Evolutionary conservation across 1,139 yeast species (phyloP).

Genomic region (Yamadazyma atlantica): DNA sequence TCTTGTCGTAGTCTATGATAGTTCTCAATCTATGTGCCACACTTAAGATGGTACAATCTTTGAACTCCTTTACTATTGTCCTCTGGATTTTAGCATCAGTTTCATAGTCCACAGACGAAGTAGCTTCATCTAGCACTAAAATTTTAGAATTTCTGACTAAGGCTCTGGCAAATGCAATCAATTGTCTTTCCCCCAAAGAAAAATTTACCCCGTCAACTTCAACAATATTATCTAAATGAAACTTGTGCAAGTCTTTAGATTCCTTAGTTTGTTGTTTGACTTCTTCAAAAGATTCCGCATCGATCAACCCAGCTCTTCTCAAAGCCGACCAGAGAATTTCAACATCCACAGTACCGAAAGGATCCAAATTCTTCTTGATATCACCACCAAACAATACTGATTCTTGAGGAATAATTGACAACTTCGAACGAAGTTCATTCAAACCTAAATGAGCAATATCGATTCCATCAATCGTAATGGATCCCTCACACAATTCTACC

Average conservation of each 20-base stretch:
- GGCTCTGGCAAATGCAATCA: slow-evolving; percentile 75
- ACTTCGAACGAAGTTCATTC: slow-evolving; percentile 29
- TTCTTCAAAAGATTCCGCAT: slow-evolving; percentile 22
- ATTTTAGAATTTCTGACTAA: slow-evolving; percentile 68
- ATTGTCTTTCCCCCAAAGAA: slow-evolving; percentile 76
- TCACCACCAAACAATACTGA: slow-evolving; percentile 44
- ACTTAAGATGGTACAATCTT: slow-evolving; percentile 16
- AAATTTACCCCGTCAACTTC: slow-evolving; percentile 76
- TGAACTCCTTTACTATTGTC: slow-evolving; percentile 13
- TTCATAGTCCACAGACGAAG: slow-evolving; percentile 78
- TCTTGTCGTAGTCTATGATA: slow-evolving; percentile 34
- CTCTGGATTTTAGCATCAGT: slow-evolving; percentile 69
- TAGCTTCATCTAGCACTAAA: slow-evolving; percentile 77
- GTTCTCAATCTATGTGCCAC: slow-evolving; percentile 19
- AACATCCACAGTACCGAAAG: slow-evolving; percentile 38
- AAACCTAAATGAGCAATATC: slow-evolving; percentile 49
- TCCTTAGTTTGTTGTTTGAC: slow-evolving; percentile 15
- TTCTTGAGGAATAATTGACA: slow-evolving; percentile 48
- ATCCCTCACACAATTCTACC: slow-evolving; percentile 54
- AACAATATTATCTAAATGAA: slow-evolving; percentile 64
- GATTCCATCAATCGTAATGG: slow-evolving; percentile 56
- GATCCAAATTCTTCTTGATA: slow-evolving; percentile 43
- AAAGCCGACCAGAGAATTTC: slow-evolving; percentile 45
- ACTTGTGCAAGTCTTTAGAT: slow-evolving; percentile 44
- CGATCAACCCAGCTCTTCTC: slow-evolving; percentile 44